Base-by-base conservation (phyloP, 441 rosid genomes). In the Populus trichocarpa region DNA sequence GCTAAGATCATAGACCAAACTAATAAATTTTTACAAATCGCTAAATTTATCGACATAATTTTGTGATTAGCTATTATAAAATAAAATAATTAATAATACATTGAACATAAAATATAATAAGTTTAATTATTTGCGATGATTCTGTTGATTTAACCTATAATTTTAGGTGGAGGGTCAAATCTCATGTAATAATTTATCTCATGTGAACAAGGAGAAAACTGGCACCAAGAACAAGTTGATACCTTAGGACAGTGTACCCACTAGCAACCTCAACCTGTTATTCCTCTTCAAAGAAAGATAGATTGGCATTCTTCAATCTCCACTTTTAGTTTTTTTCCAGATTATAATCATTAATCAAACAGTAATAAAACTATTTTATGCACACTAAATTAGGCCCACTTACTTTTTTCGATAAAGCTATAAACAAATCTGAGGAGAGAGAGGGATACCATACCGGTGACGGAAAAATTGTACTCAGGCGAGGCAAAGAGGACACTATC, bases 381-480 rank as follows among this genome's bases (percentile, higher is more conserved):
- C 57, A 46, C 57, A 14, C 57, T 12, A 1, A 14, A 12, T 46
- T 0, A 46, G 18, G 57, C 18, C 57, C 57, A 46, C 57, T 4
- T 14, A 14, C 46, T 40, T 46, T 14, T 11, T 25, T 25, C 26
- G 25, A 65, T 25, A 22, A 8, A 20, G 23, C 10, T 38, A 36
- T 1, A 18, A 35, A 33, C 23, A 30, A 9, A 2, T 25, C 38
- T 4, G 30, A 50, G 23, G 16, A 13, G 8, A 59, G 22, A 26
- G 25, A 22, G 8, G 36, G 59, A 14, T 30, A 2, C 23, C 6
- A 9, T 89, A 91, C 96, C 89, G 33, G 96, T 78, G 28, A 92
- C 82, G 36, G 98, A 92, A 85, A 73, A 92, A 63, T 92, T 94
- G 74, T 92, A 90, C 83, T 94, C 97, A 0, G 96, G 96, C 4